A percentile compares a stretch with the other conserved stretches of the same genome.
Evolutionary conservation across 805 yeast species (phyloP).

Genomic region (Cyberlindnera veronae): DNA sequence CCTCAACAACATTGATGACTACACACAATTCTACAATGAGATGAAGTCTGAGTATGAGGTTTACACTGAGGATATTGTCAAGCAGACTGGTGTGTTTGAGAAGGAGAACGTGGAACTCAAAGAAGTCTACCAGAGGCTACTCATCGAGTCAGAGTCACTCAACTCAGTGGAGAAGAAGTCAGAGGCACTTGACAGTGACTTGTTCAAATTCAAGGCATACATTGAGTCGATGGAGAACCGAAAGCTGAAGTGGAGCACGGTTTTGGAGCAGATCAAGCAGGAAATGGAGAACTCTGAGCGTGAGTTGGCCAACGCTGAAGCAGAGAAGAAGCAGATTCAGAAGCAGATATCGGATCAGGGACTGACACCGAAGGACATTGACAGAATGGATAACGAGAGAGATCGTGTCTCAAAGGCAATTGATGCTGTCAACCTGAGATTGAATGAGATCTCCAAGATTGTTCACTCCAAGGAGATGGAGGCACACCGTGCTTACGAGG

Average conservation of each 20-base stretch:
- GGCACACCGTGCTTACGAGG: constrained; percentile 46
- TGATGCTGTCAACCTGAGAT: constrained; percentile 41
- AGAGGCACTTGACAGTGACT: constrained; percentile 65
- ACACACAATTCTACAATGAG: constrained; percentile 48
- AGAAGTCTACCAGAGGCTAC: constrained; percentile 37
- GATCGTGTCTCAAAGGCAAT: constrained; percentile 53
- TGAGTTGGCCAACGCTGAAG: constrained; percentile 40
- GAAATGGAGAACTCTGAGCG: constrained; percentile 47
- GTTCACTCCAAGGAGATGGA: constrained; percentile 48
- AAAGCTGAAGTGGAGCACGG: constrained; percentile 59
- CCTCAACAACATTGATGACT: constrained; percentile 62
- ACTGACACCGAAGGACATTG: constrained; percentile 58
- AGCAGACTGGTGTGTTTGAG: constrained; percentile 41
- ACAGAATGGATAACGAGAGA: constrained; percentile 57
- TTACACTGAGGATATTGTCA: constrained; percentile 46
- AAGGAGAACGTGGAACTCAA: constrained; percentile 39
- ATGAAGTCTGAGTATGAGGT: constrained; percentile 53
- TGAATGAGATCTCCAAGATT: constrained; percentile 43
- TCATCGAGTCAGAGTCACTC: constrained; percentile 43
- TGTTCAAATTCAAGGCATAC: constrained; percentile 67
- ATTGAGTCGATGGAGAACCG: constrained; percentile 63
- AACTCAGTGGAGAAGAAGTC: constrained; percentile 53
- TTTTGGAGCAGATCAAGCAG: constrained; percentile 50
- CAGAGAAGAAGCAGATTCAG: constrained; percentile 40
- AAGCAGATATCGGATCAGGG: constrained; percentile 50